Evolutionary conservation across 768 basidiomycete species (phyloP), one percentile per base, ranked within the genome.

Genomic region (Lactifluus hygrophoroides): DNA sequence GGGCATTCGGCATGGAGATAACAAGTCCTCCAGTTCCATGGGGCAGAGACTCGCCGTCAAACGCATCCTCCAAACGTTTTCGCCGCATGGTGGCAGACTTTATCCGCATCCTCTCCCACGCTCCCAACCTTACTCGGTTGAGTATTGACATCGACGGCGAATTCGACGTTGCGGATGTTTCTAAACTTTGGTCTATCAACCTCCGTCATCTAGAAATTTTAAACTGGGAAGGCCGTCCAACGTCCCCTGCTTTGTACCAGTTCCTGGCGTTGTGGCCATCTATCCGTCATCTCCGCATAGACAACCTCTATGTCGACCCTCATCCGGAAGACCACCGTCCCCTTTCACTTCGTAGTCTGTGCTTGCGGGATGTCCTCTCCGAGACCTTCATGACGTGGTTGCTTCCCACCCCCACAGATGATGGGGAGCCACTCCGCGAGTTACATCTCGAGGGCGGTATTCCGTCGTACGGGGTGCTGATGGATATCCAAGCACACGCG

Each of bases 201-300:
- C 59, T 56, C 10, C 49, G 44, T 28, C 59, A 60, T 17, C n/a
- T 60, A 19, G 34, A 60, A 17, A 34, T 45, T 2, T 51, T 60
- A 25, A 60, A 60, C 35, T 60, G 59, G 59, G 59, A 60, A 51
- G 59, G 59, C 8, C 59, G 59, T 16, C 59, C 59, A 13, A 40
- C 54, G 11, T 60, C 59, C 17, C 51, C 59, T 3, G 54, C 42
- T 13, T 27, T 60, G 40, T 60, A 56, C 27, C 3, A 21, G n/a
- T 28, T 60, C 32, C 43, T 60, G 17, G 43, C 54, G 9, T 19
- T 60, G 11, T 60, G 59, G 59, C 54, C 59, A 11, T 56, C 54
- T 35, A 56, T 60, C 21, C 54, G 49, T 25, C 8, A 60, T 40
- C 59, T 60, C 54, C 59, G 59, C 16, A 25, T 60, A 37, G 59